Percentiles rank a stretch among this genome's conserved stretches.
Evolutionary conservation across 352 stramenopile species (phyloP).

Genomic region (Thalassiosira pacifica): DNA sequence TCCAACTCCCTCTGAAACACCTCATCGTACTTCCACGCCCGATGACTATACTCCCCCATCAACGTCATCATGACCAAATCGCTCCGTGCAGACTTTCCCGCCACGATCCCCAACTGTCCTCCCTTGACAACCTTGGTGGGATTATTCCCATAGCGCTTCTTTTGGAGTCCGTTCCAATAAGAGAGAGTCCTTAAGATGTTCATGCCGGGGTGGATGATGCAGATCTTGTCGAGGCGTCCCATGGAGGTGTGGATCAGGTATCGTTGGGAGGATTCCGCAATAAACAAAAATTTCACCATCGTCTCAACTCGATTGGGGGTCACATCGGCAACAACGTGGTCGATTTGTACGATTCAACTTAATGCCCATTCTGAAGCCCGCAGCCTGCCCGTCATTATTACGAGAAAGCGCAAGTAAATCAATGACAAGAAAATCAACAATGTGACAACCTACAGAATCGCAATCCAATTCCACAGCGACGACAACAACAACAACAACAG

Average conservation of each 20-base stretch:
- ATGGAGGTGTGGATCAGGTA: conserved; percentile 48
- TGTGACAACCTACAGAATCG: no score
- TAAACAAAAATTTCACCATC: no score
- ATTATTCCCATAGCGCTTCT: background rate
- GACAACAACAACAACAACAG: no score
- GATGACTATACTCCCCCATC: conserved; percentile 32
- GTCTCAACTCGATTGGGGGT: no score
- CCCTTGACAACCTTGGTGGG: background rate
- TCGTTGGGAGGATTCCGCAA: conserved; percentile 38
- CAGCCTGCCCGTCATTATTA: no score
- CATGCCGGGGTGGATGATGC: conserved; percentile 37
- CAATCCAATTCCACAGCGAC: no score
- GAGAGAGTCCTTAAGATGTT: conserved; percentile 44
- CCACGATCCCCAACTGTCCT: conserved; percentile 34
- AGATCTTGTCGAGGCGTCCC: conserved; percentile 38
- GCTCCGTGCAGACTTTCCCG: background rate
- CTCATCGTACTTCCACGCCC: conserved; percentile 40
- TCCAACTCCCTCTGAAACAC: conserved; percentile 43
- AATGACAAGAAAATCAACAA: no score
- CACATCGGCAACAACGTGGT: no score
- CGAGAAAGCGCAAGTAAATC: no score
- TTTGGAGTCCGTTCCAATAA: conserved; percentile 46
- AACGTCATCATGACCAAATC: conserved; percentile 54
- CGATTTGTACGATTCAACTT: no score
- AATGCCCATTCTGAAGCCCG: no score